These are phyloP conservation scores for Nannochloropsis gaditana DNA, from an alignment of 108 stramenopile genomes.

Conservation along the genomic window DNA sequence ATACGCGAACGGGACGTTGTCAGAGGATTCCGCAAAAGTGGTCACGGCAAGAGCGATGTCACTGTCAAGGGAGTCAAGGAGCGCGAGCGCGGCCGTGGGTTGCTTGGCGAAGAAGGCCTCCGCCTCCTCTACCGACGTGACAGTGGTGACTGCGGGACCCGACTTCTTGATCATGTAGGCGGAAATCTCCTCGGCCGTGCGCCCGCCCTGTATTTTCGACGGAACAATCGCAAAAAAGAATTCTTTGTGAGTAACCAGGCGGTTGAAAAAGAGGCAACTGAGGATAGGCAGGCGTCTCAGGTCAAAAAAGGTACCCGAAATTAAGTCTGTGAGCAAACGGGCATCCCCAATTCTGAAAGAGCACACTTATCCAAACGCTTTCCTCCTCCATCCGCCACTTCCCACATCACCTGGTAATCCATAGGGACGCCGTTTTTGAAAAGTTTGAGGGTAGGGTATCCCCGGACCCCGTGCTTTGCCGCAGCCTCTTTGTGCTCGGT, in stretches of 20 bases:
- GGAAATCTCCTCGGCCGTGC: conserved; percentile 56
- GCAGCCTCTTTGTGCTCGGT: conserved; percentile 54
- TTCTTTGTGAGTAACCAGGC: too few relatives aligned
- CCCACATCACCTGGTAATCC: conserved; percentile 44
- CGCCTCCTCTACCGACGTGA: conserved; percentile 44
- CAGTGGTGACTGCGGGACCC: conserved; percentile 51
- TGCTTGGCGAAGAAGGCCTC: conserved; percentile 39
- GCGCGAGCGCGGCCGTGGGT: conserved; percentile 53
- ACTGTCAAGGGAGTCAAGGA: conserved; percentile 50
- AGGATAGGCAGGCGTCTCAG: too few relatives aligned
- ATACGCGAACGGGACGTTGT: conserved; percentile 49
- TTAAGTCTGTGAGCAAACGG: too few relatives aligned
- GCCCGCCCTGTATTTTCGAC: conserved; percentile 37
- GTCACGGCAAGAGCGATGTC: conserved; percentile 53
- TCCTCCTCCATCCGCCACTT: not conserved
- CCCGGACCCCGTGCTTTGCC: conserved; percentile 48
- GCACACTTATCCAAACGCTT: not conserved
- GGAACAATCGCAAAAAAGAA: not conserved
- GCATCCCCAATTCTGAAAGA: too few relatives aligned
- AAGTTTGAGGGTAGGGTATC: conserved; percentile 62
- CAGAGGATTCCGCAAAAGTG: conserved; percentile 43
- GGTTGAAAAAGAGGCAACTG: too few relatives aligned
- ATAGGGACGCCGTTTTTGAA: conserved; percentile 54
- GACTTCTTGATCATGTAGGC: conserved; percentile 58
- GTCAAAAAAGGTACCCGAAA: too few relatives aligned